phyloP scores from a whole-genome alignment of 495 filamentous ascomycete genomes.

The Darksidea phi region DNA sequence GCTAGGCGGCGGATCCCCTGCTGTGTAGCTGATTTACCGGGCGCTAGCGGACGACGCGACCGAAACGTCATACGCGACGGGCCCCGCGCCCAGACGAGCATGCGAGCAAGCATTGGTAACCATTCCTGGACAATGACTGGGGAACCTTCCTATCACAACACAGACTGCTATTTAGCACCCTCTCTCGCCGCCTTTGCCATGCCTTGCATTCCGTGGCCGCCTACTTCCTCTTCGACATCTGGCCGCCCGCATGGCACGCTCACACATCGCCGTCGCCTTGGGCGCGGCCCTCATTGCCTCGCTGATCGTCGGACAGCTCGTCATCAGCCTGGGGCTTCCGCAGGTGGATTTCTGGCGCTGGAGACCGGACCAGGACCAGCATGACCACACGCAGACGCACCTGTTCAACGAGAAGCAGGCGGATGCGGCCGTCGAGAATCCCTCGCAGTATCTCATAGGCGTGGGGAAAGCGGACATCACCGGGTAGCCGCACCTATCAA shows the following conservation, averaged over 20 bases:
- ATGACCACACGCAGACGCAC: constrained; percentile 27
- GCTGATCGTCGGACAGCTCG: constrained; percentile 39
- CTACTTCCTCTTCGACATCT: constrained; percentile 14
- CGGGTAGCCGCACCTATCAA: constrained; percentile 54
- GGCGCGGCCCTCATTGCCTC: constrained; percentile 25
- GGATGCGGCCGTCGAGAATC: constrained; percentile 29
- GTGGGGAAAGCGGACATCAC: constrained; percentile 95
- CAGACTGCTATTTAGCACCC: not conserved
- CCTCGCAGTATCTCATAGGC: constrained; percentile 72
- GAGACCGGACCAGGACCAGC: constrained; percentile 15
- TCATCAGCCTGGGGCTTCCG: constrained; percentile 36
- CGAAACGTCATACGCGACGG: constrained; percentile 27
- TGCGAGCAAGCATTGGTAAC: not conserved
- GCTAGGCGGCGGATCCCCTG: not conserved
- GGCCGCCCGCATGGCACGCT: constrained; percentile 33
- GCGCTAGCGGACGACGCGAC: not conserved
- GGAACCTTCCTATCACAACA: no score
- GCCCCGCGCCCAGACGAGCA: not conserved
- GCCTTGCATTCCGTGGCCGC: constrained; percentile 1
- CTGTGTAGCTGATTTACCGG: not conserved
- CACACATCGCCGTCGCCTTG: constrained; percentile 33
- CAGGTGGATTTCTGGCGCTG: constrained; percentile 37
- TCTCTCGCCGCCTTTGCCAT: not conserved
- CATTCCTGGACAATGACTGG: no score
- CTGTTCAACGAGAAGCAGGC: constrained; percentile 26